Conservation (phyloP, 192 early-diverging fungal species). For the Kickxella alabastrina region DNA sequence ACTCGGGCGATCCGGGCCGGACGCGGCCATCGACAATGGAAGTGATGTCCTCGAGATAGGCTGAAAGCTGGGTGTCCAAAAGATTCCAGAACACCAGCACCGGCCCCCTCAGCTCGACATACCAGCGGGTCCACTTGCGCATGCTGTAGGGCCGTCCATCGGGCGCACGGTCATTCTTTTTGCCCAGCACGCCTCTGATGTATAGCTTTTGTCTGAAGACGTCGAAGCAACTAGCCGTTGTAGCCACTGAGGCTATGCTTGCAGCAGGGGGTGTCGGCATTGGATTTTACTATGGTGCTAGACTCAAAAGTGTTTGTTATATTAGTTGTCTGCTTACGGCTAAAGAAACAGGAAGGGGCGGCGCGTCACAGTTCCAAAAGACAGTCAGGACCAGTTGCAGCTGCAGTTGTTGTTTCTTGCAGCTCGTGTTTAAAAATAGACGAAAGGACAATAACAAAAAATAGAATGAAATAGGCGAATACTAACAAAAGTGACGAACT, state of each 20-base stretch:
- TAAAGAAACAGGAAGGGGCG: too few species aligned
- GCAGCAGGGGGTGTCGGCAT: slow-evolving; percentile 20
- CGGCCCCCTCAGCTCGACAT: slow-evolving; percentile 69
- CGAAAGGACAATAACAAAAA: too few species aligned
- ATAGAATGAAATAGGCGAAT: too few species aligned
- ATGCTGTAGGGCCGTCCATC: slow-evolving; percentile 61
- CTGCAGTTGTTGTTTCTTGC: too few species aligned
- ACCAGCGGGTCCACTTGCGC: slow-evolving; percentile 68
- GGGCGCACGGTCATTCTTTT: slow-evolving; percentile 59
- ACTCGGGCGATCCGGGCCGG: slow-evolving; percentile 37
- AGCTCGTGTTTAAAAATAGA: too few species aligned
- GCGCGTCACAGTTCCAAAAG: too few species aligned
- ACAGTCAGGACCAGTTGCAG: too few species aligned
- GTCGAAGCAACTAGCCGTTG: slow-evolving; percentile 54
- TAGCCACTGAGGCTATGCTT: slow-evolving; percentile 34
- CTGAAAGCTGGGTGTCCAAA: slow-evolving; percentile 45
- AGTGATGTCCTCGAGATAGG: slow-evolving; percentile 51
- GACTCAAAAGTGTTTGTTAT: too few species aligned
- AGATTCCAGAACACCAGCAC: slow-evolving; percentile 63
- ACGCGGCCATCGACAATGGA: slow-evolving; percentile 48
- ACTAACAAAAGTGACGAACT: too few species aligned
- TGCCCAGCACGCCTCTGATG: slow-evolving; percentile 66
- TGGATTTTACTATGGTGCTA: too few species aligned
- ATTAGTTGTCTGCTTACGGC: too few species aligned
- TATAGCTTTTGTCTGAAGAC: slow-evolving; percentile 67